Conservation (phyloP, 2,329 filamentous ascomycete genomes). For the Epichloe aotearoae region DNA sequence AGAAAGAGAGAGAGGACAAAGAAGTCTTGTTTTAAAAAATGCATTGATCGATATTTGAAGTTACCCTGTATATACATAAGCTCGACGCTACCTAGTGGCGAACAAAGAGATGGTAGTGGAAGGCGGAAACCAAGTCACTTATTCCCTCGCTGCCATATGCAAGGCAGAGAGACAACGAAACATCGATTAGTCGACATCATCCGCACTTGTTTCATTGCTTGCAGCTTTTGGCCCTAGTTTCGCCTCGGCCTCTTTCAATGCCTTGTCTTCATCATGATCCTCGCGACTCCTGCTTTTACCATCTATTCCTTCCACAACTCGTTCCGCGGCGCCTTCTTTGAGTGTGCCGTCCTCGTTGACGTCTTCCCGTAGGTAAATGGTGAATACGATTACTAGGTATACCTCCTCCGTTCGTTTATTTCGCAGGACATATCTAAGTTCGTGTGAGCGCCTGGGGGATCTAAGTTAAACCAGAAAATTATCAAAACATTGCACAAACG, state of each 20-base stretch:
- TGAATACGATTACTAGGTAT: conserved; percentile 73
- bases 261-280: conserved; percentile 20
- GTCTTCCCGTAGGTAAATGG: conserved; percentile 57
- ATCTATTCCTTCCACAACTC: conserved; percentile 7
- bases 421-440: conserved; percentile 83
- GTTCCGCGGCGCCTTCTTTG: conserved; percentile 27
- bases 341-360: conserved; percentile 45
- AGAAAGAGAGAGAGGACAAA: no score
- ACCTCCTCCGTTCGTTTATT: conserved; percentile 60
- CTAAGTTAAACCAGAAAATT: conserved; percentile 8
- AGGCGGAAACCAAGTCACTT: not conserved
- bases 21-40: no score
- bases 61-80: no score
- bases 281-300: conserved; percentile 12
- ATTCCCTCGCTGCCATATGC: conserved; percentile 8
- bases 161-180: conserved; percentile 5
- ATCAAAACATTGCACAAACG: not conserved
- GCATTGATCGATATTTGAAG: no score
- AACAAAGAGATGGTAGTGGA: not conserved
- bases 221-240: conserved; percentile 16
- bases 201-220: conserved; percentile 18
- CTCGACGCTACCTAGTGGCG: no score
- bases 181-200: conserved; percentile 30
- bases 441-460: conserved; percentile 54
- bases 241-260: conserved; percentile 25